phyloP scores from a whole-genome alignment of 169 alveolate species.

The Eimeria tenella region DNA sequence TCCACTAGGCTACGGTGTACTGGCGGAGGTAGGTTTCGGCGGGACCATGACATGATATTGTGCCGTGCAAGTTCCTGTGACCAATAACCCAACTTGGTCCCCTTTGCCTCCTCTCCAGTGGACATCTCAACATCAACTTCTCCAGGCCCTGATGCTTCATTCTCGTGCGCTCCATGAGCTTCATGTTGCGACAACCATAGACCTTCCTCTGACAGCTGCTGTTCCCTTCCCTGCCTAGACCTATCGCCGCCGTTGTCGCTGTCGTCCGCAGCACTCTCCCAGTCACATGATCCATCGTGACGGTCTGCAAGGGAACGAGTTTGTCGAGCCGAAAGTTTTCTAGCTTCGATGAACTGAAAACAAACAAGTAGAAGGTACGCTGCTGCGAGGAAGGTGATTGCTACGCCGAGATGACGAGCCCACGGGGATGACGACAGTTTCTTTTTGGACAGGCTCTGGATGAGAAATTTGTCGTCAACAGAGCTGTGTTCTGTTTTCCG shows the following conservation, averaged over 20 bases:
- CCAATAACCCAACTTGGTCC: not conserved
- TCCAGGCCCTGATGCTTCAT: not conserved
- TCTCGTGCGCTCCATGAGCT: not conserved
- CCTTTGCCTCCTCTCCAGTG: too few species aligned
- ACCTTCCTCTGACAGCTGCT: not conserved
- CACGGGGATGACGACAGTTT: too few species aligned
- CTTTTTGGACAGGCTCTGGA: too few species aligned
- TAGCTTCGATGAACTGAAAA: not conserved
- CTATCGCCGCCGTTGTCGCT: too few species aligned
- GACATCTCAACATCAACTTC: not conserved
- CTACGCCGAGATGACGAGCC: not conserved
- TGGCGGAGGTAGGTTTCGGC: not conserved
- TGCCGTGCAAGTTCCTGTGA: not conserved
- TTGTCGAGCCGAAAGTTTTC: not conserved
- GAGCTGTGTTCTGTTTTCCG: too few species aligned
- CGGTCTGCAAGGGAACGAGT: not conserved
- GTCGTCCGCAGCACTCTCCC: not conserved
- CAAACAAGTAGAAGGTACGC: not conserved
- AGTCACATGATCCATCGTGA: not conserved
- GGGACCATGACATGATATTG: not conserved
- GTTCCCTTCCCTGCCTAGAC: not conserved
- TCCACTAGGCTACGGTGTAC: too few species aligned
- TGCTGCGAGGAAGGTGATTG: not conserved
- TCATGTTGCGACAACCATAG: not conserved
- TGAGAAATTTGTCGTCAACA: too few species aligned